phyloP scores from a whole-genome alignment of 129 eudicot species.

The Silybum marianum region DNA sequence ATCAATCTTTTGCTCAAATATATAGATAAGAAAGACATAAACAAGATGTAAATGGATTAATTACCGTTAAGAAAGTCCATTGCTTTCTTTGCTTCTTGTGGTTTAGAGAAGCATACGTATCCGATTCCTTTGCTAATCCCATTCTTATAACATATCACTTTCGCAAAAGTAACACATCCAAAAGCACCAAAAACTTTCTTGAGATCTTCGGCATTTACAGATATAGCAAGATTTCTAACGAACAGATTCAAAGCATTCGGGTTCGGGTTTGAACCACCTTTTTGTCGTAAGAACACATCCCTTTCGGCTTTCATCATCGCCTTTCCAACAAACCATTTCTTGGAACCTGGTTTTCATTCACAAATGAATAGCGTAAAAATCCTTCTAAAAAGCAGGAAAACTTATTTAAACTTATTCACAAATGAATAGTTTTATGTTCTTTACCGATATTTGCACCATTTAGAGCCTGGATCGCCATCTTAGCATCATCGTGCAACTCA shows the following conservation, averaged over 20 bases:
- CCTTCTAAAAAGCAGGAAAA: not conserved
- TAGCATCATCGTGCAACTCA: slow-evolving; percentile 31
- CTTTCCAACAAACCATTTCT: slow-evolving; percentile 48
- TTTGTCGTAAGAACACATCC: slow-evolving; percentile 17
- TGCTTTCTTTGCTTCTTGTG: slow-evolving; percentile 50
- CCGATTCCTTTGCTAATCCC: slow-evolving; percentile 54
- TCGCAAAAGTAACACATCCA: slow-evolving; percentile 40
- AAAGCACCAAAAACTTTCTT: slow-evolving; percentile 39
- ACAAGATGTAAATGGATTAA: not conserved
- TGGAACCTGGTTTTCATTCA: slow-evolving; percentile 37
- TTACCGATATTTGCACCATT: slow-evolving; percentile 45
- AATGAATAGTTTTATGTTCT: not conserved
- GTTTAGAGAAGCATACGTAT: slow-evolving; percentile 35
- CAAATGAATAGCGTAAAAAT: not conserved
- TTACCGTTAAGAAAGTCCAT: slow-evolving; percentile 40
- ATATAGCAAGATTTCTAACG: slow-evolving; percentile 38
- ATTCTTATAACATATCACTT: slow-evolving; percentile 35
- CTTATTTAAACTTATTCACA: not conserved
- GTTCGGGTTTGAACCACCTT: slow-evolving; percentile 12
- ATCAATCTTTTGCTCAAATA: not conserved
- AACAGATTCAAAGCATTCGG: slow-evolving; percentile 23
- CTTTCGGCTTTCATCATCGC: slow-evolving; percentile 49
- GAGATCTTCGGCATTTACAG: slow-evolving; percentile 35
- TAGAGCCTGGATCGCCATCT: slow-evolving; percentile 31
- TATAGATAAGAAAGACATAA: not conserved